Evolutionary conservation across 164 flowering plant genomes (phyloP).

Genomic region (Echeveria elegans): DNA sequence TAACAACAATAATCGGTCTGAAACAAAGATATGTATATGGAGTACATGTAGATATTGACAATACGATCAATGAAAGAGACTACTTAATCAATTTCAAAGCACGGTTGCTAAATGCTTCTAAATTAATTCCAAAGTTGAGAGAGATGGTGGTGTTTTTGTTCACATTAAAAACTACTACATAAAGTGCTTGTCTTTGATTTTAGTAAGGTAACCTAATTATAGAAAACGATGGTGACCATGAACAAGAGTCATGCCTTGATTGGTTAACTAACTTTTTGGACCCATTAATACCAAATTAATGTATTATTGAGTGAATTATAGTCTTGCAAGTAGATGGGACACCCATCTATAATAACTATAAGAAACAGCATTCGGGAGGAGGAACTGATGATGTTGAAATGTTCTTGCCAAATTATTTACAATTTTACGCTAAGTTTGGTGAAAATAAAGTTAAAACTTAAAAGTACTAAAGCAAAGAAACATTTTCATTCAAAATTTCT

Average conservation of each 20-base stretch:
- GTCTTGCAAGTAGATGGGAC: neutral
- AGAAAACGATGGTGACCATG: neutral
- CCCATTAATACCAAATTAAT: neutral
- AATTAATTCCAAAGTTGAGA: neutral
- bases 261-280: neutral
- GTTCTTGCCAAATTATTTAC: too few species aligned
- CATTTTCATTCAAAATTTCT: too few species aligned
- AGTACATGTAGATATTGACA: neutral
- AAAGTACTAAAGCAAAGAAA: too few species aligned
- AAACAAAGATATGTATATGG: too few species aligned
- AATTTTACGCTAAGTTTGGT: too few species aligned
- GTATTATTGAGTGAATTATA: too few species aligned
- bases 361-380: too few species aligned
- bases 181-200: neutral
- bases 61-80: neutral
- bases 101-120: neutral
- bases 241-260: neutral
- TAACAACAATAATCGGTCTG: too few species aligned
- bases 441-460: too few species aligned
- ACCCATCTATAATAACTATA: too few species aligned
- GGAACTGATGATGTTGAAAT: too few species aligned
- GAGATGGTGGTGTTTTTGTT: neutral
- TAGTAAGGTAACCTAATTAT: conserved; percentile 1
- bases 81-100: neutral
- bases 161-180: neutral